Evolutionary conservation across 1,284 basidiomycete species (phyloP).

Genomic region (Ustilago trichophora): DNA sequence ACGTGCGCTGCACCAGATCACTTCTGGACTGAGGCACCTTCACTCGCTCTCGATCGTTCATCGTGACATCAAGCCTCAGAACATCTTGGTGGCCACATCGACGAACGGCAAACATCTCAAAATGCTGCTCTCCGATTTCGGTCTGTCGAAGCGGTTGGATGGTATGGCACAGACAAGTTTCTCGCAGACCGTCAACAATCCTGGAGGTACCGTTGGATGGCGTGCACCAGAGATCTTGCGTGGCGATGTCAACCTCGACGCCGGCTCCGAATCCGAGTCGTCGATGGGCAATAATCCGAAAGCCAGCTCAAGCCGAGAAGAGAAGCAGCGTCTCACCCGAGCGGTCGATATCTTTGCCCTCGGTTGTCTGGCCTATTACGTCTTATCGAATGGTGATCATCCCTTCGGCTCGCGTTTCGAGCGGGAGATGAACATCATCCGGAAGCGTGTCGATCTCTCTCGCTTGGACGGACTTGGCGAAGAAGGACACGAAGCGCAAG

Average conservation of each 20-base stretch:
- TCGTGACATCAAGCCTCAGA: constrained; percentile 98
- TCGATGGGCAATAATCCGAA: constrained; percentile 41
- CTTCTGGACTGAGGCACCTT: constrained; percentile 85
- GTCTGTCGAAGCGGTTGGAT: constrained; percentile 63
- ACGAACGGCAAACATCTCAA: constrained; percentile 55
- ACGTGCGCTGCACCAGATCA: constrained; percentile 85
- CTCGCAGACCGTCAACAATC: constrained; percentile 64
- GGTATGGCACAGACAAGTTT: constrained; percentile 62
- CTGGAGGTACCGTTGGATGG: constrained; percentile 65
- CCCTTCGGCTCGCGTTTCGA: constrained; percentile 64
- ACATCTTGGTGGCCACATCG: constrained; percentile 78
- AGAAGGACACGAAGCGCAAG: constrained; percentile 63
- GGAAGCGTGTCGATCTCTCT: constrained; percentile 47
- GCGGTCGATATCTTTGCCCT: constrained; percentile 65
- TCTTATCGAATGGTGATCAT: constrained; percentile 63
- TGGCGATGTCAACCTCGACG: constrained; percentile 56
- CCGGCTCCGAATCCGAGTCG: constrained; percentile 46
- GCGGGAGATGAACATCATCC: constrained; percentile 65
- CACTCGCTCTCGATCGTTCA: constrained; percentile 96
- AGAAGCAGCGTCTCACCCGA: constrained; percentile 56
- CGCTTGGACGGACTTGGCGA: constrained; percentile 58
- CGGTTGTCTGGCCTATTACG: constrained; percentile 64
- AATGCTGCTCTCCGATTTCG: constrained; percentile 65
- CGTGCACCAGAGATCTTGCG: constrained; percentile 64
- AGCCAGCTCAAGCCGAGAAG: constrained; percentile 28